Evolutionary conservation across 192 early-diverging fungal species (phyloP), one percentile per base, ranked within the genome.

Genomic region (Physocladia obscura): DNA sequence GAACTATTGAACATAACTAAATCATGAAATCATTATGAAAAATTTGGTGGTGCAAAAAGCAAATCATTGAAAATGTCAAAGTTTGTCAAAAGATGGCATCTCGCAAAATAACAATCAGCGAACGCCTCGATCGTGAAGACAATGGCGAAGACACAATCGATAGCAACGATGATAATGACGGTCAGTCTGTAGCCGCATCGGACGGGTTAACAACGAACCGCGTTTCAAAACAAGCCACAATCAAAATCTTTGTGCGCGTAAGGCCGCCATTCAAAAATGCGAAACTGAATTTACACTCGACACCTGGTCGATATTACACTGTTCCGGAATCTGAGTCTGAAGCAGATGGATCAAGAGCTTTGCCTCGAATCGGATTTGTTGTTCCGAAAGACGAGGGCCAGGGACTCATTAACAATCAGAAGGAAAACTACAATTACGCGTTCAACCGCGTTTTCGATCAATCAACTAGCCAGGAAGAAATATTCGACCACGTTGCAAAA

Each of bases 401-500:
- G 30, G 86, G 86, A 17, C 62, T 82, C 52, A 74, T 88, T 49
- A 87, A 87, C 69, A 81, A 88, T 61, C 78, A 82, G 73, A 31
- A 69, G 26, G 87, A 88, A 62, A 61, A 64, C 8, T 85, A 76
- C 56, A 82, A 82, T 24, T 88, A 86, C 57, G 58, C 63, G 30
- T 88, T 88, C 62, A 77, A 87, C 58, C 50, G 70, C 39, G 77
- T 88, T 2, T 87, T 88, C 76, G 85, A 88, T 63, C 58, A 71
- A 32, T 58, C 74, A 22, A 63, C 78, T 0, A 71, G 50, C 26
- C 87, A 88, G 74, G 87, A 88, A 21, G 87, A 88, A 70, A 73
- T 88, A 11, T 88, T 88, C 71, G 87, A 88, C 72, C 64, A 76
- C 15, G 85, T 88, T 13, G 87, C 84, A 13, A 87, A 85, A 57